phyloP scores from a whole-genome alignment of 345 rosid species.

The Psidium guajava region DNA sequence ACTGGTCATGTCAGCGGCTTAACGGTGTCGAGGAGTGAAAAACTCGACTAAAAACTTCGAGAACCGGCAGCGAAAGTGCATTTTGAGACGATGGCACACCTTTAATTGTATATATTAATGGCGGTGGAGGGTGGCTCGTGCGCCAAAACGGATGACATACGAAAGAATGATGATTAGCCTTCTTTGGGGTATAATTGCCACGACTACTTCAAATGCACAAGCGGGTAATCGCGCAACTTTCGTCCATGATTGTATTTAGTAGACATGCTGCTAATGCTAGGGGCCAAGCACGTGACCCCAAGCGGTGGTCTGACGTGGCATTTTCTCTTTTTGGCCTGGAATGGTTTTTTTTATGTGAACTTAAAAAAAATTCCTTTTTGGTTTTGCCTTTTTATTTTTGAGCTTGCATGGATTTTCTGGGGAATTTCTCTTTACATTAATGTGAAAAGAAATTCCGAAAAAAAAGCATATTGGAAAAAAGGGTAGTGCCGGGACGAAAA shows the following conservation, averaged over 20 bases:
- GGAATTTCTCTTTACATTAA: neutral
- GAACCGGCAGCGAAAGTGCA: no score
- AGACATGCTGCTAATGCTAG: neutral
- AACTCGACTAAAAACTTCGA: neutral
- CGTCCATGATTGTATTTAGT: neutral
- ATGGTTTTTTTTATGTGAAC: neutral
- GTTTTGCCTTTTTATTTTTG: neutral
- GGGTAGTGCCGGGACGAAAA: neutral
- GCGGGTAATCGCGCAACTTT: neutral
- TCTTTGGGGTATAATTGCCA: neutral
- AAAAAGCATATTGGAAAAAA: neutral
- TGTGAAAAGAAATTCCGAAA: neutral
- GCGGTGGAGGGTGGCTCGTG: neutral
- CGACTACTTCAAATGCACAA: no score
- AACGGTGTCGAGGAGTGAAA: rapidly evolving
- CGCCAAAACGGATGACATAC: neutral
- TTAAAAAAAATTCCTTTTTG: neutral
- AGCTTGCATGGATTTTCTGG: neutral
- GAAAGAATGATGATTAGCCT: neutral
- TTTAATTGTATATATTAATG: neutral
- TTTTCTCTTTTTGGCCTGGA: neutral
- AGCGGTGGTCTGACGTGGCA: neutral
- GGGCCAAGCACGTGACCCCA: neutral
- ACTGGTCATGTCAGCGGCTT: neutral
- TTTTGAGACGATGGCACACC: no score